phyloP scores from a whole-genome alignment of 139 green algal genomes.

The Picochlorum sp. region DNA sequence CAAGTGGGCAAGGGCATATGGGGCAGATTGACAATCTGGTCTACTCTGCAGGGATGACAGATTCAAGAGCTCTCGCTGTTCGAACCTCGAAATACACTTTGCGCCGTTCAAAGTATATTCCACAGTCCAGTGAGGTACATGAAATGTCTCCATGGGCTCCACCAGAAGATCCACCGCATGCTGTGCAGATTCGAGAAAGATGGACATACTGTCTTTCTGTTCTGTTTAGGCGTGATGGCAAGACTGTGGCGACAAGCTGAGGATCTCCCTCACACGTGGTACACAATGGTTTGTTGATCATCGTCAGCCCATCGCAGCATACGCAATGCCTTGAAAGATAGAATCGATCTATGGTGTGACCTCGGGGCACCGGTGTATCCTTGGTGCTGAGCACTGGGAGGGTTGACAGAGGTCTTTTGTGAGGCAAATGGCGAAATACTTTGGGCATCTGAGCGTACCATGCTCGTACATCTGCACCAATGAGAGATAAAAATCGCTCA shows the following conservation, averaged over 20 bases:
- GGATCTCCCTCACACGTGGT: slow-evolving; percentile 39
- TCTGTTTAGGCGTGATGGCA: slow-evolving; percentile 36
- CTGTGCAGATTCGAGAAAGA: slow-evolving; percentile 61
- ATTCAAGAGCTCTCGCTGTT: slow-evolving; percentile 32
- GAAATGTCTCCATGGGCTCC: slow-evolving; percentile 59
- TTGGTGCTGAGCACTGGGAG: slow-evolving; percentile 17
- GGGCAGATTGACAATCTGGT: background rate
- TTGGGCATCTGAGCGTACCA: slow-evolving; percentile 81
- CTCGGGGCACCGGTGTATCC: background rate
- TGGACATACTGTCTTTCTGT: slow-evolving; percentile 54
- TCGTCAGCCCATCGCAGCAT: slow-evolving; percentile 78
- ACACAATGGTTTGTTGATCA: slow-evolving; percentile 56
- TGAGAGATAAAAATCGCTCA: slow-evolving; percentile 76
- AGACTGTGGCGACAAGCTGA: slow-evolving; percentile 39
- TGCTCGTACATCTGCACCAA: slow-evolving; percentile 72
- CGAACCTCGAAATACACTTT: slow-evolving; percentile 60
- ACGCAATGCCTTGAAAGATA: slow-evolving; percentile 89
- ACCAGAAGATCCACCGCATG: slow-evolving; percentile 52
- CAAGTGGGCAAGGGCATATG: background rate
- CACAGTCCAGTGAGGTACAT: slow-evolving; percentile 86
- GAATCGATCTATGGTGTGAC: slow-evolving; percentile 68
- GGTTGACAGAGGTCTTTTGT: slow-evolving; percentile 58
- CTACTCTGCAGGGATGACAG: slow-evolving; percentile 14
- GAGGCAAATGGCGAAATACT: slow-evolving; percentile 56
- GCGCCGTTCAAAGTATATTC: slow-evolving; percentile 77